Conservation (phyloP, 192 early-diverging fungal species). For the Coemansia sp. region DNA sequence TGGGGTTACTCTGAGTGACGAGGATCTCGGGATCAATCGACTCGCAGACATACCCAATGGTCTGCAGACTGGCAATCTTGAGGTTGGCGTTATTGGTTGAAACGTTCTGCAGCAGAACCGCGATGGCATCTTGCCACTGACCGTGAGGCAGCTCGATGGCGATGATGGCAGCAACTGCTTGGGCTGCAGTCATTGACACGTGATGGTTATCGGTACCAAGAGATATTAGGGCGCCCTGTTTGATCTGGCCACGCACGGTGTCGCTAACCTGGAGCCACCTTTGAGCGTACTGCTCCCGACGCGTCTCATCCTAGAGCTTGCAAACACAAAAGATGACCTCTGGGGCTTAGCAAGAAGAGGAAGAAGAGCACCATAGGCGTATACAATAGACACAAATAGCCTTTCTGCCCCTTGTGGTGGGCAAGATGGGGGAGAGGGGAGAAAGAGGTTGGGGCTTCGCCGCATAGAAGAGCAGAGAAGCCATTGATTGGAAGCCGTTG, state of each 20-base stretch:
- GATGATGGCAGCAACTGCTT: conserved; percentile 88
- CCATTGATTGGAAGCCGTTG: background rate
- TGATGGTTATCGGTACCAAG: conserved; percentile 42
- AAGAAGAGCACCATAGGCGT: background rate
- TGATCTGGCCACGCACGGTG: conserved; percentile 63
- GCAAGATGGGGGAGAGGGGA: background rate
- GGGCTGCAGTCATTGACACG: conserved; percentile 70
- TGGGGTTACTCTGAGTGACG: conserved; percentile 77
- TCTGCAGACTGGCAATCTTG: conserved; percentile 78
- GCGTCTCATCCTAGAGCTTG: conserved; percentile 40
- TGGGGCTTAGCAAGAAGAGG: background rate
- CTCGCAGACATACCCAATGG: conserved; percentile 96
- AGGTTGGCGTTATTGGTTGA: conserved; percentile 65
- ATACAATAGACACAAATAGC: background rate
- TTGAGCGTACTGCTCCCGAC: conserved; percentile 59
- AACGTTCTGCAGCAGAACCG: conserved; percentile 74
- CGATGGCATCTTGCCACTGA: conserved; percentile 88
- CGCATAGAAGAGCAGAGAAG: background rate
- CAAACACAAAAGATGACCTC: background rate
- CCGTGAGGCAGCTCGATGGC: conserved; percentile 87
- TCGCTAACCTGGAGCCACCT: conserved; percentile 68
- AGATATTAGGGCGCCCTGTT: conserved; percentile 57
- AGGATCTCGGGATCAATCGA: conserved; percentile 77
- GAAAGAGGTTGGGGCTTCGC: background rate
- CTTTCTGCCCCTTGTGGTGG: background rate